Evolutionary conservation across 768 basidiomycete genomes (phyloP), one percentile per base, ranked within the genome.

Genomic region (Hypholoma sublateritium): DNA sequence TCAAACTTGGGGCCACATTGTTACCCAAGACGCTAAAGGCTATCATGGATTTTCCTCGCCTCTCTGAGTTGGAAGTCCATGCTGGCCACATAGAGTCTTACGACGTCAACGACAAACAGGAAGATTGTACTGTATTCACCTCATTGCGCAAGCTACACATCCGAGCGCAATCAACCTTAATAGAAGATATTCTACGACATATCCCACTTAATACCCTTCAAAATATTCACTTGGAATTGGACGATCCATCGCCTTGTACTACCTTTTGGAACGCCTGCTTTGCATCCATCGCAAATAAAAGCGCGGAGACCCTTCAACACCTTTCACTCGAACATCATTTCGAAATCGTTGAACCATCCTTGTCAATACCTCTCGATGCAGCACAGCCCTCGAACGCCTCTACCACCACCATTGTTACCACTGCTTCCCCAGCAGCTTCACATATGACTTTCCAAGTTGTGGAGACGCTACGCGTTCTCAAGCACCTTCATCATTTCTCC

Each of bases 321-420:
- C 65, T 82, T 47, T 69, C 68, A 36, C 65, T 83, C 59, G 78
- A 81, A 56, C 74, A 82, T 53, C 70, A 77, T 47, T 69, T 72
- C 47, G 75, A 76, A 34, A 58, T 70, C 59, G 64, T 70, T 49
- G 75, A 76, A 57, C 57, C 41, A 53, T 55, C 45, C 44, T 47
- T 42, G n/a, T 56, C 60, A 11, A 7, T 57, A 17, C 58, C 22
- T 49, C 59, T 41, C 39, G 39, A 52, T 39, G 39, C 35, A 59
- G 54, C 28, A 32, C 28, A 32, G 5, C 5, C 28, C 28, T 32
- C 28, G 9, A 32, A 32, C 28, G 5, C 5, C 6, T 32, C 28
- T 32, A 32, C 58, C 50, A 45, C 21, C 46, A 28, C 44, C 37
- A 17, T 36, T 22, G 25, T n/a, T 21, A 58, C 5, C 11, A 24